Percentiles rank a stretch among this genome's conserved stretches.
These are phyloP conservation scores for Fragaria vesca DNA, from an alignment of 306 rosid genomes.

Conservation along the genomic window DNA sequence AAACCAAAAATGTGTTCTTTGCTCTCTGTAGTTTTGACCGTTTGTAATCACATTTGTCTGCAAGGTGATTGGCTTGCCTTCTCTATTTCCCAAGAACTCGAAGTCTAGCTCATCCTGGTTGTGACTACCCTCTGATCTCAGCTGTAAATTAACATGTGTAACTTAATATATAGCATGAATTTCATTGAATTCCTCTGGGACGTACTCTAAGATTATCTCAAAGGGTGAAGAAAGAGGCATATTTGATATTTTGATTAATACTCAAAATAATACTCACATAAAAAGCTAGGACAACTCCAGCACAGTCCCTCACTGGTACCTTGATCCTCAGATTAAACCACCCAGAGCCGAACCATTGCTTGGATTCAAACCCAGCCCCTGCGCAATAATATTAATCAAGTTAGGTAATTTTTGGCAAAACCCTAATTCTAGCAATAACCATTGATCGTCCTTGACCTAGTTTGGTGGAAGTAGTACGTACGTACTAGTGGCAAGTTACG, in stretches of 20 bases:
- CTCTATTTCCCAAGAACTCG: conserved; percentile 58
- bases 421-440: not conserved
- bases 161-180: not conserved
- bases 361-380: conserved; percentile 60
- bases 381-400: not conserved
- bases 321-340: conserved; percentile 45
- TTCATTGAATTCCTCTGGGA: not conserved
- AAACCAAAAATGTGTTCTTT: conserved; percentile 57
- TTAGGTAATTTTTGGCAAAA: not conserved
- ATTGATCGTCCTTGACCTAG: not conserved
- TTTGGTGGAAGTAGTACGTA: not conserved
- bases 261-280: conserved; percentile 31
- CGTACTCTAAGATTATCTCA: not conserved
- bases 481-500: not conserved
- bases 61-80: conserved; percentile 39
- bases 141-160: conserved; percentile 22
- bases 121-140: conserved; percentile 29
- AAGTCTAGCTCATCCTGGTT: conserved; percentile 56
- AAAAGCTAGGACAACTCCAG: conserved; percentile 52
- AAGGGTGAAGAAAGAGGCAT: not conserved
- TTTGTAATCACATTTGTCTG: conserved; percentile 57
- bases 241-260: not conserved
- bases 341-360: conserved; percentile 49
- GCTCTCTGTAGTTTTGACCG: conserved; percentile 51
- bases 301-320: conserved; percentile 45